These are phyloP conservation scores for Colletotrichum euphorbiae DNA, from an alignment of 2,329 filamentous ascomycete genomes.

Conservation along the genomic window DNA sequence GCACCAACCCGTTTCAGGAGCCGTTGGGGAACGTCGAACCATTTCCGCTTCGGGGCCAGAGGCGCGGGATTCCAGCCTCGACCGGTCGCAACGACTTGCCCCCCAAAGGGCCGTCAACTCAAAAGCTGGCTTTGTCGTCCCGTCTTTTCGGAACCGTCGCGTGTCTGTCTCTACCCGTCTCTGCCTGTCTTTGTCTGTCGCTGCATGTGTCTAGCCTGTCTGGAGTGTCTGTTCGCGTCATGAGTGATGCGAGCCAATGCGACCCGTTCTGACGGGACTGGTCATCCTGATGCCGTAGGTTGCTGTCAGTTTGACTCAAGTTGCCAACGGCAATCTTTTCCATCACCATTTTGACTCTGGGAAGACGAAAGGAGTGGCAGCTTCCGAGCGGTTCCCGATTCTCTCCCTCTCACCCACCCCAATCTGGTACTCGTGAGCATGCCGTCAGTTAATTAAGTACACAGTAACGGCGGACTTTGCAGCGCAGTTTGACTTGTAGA, in stretches of 20 bases:
- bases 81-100: constrained; percentile 4
- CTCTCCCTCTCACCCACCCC: background rate
- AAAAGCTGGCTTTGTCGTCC: constrained; percentile 13
- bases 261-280: background rate
- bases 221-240: constrained; percentile 27
- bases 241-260: background rate
- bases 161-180: constrained; percentile 8
- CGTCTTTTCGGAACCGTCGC: constrained; percentile 6
- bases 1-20: constrained; percentile 27
- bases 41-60: constrained; percentile 13
- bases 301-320: constrained; percentile 15
- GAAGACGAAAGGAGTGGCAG: background rate
- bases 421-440: background rate
- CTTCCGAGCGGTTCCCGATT: background rate
- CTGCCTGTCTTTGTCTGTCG: background rate
- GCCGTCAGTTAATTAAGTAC: background rate
- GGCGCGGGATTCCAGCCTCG: background rate
- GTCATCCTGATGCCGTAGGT: constrained; percentile 18
- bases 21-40: constrained; percentile 21
- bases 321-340: background rate
- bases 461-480: background rate
- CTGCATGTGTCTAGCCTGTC: constrained; percentile 1
- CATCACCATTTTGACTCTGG: background rate
- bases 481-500: background rate
- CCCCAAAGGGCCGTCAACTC: constrained; percentile 1